phyloP scores from a whole-genome alignment of 768 basidiomycete genomes.

The Cystobasidium tubakii region DNA sequence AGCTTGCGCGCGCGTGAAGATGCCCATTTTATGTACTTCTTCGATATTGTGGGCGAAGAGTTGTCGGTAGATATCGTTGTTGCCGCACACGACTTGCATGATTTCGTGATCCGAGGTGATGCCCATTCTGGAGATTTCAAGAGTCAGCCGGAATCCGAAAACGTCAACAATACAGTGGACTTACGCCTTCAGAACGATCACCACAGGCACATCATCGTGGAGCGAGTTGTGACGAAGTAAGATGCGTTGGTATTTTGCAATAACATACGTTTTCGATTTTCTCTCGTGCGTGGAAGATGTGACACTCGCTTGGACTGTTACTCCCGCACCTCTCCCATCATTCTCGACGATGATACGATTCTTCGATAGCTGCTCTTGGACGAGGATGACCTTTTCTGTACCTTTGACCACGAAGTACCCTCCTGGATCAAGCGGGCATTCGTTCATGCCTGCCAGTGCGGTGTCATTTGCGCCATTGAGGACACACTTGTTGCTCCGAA shows the following conservation, averaged over 20 bases:
- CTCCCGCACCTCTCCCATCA: slow-evolving; percentile 56
- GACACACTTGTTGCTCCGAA: slow-evolving; percentile 89
- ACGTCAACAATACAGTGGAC: background rate
- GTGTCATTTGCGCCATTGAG: slow-evolving; percentile 69
- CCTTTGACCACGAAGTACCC: slow-evolving; percentile 99
- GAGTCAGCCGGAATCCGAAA: background rate
- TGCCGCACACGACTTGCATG: slow-evolving; percentile 84
- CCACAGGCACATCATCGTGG: slow-evolving; percentile 93
- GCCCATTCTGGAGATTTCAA: slow-evolving; percentile 55
- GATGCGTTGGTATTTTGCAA: slow-evolving; percentile 87
- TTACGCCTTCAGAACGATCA: slow-evolving; percentile 81
- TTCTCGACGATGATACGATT: slow-evolving; percentile 98
- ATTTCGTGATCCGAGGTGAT: slow-evolving; percentile 98
- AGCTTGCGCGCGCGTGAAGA: slow-evolving; percentile 88
- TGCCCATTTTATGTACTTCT: slow-evolving; percentile 79
- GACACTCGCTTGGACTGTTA: slow-evolving; percentile 57
- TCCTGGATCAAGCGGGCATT: slow-evolving; percentile 98
- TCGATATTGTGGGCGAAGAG: slow-evolving; percentile 87
- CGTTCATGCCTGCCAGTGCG: slow-evolving; percentile 86
- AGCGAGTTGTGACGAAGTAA: slow-evolving; percentile 97
- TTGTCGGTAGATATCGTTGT: slow-evolving; percentile 75
- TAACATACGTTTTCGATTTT: slow-evolving; percentile 96
- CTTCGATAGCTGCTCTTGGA: slow-evolving; percentile 97
- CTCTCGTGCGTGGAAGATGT: slow-evolving; percentile 55
- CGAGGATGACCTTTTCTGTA: slow-evolving; percentile 97